These are phyloP conservation scores for Beta vulgaris DNA, from an alignment of 148 eudicot species.

Conservation along the genomic window DNA sequence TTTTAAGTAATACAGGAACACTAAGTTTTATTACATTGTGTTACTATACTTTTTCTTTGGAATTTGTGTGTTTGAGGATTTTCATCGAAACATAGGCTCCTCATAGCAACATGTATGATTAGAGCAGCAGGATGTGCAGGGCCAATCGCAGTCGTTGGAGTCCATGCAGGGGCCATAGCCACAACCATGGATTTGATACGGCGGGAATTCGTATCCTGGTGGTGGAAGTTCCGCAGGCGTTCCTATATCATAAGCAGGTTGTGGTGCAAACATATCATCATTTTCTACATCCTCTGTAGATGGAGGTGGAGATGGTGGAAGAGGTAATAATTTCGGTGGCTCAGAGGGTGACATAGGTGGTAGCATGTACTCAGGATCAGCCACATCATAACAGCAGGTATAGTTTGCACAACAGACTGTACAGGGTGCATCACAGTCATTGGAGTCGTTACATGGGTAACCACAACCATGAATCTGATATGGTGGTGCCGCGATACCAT, in stretches of 20 bases:
- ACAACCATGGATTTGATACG: background rate
- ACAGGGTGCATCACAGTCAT: conserved; percentile 25
- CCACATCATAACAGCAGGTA: conserved; percentile 24
- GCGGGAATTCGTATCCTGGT: background rate
- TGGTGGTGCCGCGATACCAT: conserved; percentile 7
- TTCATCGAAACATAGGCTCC: background rate
- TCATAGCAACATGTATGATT: background rate
- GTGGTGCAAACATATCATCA: background rate
- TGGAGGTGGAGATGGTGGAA: background rate
- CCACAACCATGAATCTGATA: conserved; percentile 24
- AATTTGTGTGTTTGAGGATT: background rate
- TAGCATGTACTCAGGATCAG: background rate
- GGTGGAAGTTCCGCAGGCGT: background rate
- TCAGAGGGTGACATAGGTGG: background rate
- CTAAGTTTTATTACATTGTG: background rate
- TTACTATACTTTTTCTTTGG: background rate
- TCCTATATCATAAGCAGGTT: background rate
- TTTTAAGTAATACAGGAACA: background rate
- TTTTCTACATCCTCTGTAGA: background rate
- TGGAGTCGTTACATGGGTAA: conserved; percentile 21
- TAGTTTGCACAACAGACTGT: conserved; percentile 18
- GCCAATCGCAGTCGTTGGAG: background rate
- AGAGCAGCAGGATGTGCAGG: background rate
- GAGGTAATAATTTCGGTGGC: too few relatives aligned
- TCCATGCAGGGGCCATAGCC: background rate